Evolutionary conservation across 1,284 basidiomycete genomes (phyloP), one percentile per base, ranked within the genome.

Genomic region (Microbotryomycetes sp.): DNA sequence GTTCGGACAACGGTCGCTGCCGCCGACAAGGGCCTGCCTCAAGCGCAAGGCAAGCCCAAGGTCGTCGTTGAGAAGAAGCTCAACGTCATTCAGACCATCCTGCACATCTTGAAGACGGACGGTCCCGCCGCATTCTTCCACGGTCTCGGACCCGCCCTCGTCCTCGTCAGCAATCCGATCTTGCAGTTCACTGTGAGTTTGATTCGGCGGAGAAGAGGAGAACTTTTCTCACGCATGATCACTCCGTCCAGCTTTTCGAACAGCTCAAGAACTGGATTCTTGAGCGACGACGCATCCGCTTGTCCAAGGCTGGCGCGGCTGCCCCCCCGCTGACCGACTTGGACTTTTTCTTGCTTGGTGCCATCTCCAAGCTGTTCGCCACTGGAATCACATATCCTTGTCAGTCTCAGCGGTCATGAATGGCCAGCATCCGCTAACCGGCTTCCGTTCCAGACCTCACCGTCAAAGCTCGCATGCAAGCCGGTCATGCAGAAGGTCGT

Each of bases 91-190:
- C 81, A 88, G 71, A 89, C 88, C 3, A 78, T 89, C 35, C 76
- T 81, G 57, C 81, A 81, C 65, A 90, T 98, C 64, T 70, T 92
- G 47, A 80, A 82, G 56, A 85, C 86, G 66, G 89, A 87, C 72
- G 94, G 94, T 13, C 70, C 84, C 23, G 75, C 80, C 23, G 93
- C 87, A 1, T 88, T 99, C 73, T 97, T 89, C 88, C 82, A 91
- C 56, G 96, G 96, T n/a, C 83, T 99, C 46, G 91, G 92, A 0
- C 93, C 96, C 3, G 93, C 94, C 18, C 79, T 98, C 55, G 82
- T 93, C 35, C 81, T 98, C 49, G 93, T 97, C 70, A 83, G 92
- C 71, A 99, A 99, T 76, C 96, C 96, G 7, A 89, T 99, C 35
- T 81, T 98, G 47, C 82, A 82, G 73, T 71, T 68, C 60, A 72